These are phyloP conservation scores for Hanseniaspora sp. DNA, from an alignment of 1,139 yeast genomes.

Conservation along the genomic window DNA sequence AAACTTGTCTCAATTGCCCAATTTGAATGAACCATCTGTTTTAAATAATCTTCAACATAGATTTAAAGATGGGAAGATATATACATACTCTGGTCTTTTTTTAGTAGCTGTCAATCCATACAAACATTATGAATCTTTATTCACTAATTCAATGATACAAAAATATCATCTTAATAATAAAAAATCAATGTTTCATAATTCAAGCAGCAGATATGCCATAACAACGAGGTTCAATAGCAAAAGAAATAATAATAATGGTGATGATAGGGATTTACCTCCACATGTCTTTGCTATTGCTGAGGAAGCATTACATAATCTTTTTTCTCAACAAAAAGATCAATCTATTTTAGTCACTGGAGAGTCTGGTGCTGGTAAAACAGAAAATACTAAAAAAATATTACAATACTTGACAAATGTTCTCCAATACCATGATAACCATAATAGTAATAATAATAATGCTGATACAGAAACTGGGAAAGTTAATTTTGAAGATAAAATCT, in stretches of 20 bases:
- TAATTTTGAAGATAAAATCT: constrained; percentile 67
- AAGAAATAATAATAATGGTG: constrained; percentile 37
- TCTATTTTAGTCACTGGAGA: constrained; percentile 94
- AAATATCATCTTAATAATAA: constrained; percentile 1
- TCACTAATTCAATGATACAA: constrained; percentile 1
- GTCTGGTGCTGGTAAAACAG: constrained; percentile 97
- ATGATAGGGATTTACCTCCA: constrained; percentile 35
- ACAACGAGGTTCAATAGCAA: constrained; percentile 30
- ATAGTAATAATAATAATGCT: constrained; percentile 17
- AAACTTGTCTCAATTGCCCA: constrained; percentile 94
- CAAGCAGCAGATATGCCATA: constrained; percentile 43
- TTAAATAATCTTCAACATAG: constrained; percentile 69
- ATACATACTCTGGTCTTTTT: constrained; percentile 74
- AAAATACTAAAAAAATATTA: constrained; percentile 89
- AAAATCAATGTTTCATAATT: not conserved
- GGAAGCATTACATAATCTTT: constrained; percentile 67
- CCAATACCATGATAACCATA: constrained; percentile 22
- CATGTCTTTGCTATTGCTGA: constrained; percentile 91
- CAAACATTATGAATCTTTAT: constrained; percentile 30
- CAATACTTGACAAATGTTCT: constrained; percentile 82
- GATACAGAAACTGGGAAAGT: constrained; percentile 19
- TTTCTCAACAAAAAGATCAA: constrained; percentile 65
- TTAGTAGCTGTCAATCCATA: constrained; percentile 95
- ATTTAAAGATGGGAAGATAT: constrained; percentile 67
- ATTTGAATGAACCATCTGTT: constrained; percentile 88